phyloP scores from a whole-genome alignment of 169 alveolate genomes.

The Cryptosporidium muris region DNA sequence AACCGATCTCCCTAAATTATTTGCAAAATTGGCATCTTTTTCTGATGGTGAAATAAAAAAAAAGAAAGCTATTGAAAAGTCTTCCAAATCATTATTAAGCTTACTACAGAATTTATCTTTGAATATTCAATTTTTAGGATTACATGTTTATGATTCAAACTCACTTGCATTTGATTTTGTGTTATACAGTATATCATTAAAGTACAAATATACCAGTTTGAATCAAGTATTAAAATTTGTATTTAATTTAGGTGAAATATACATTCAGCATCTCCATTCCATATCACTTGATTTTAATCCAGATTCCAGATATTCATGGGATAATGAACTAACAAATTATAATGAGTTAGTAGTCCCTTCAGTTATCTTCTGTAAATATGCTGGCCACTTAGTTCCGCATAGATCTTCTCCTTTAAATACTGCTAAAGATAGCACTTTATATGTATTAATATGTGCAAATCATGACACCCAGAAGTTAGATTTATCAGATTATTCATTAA shows the following conservation, averaged over 20 bases:
- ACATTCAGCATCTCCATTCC: constrained; percentile 4
- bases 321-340: not conserved
- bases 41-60: not conserved
- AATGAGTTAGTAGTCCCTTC: not conserved
- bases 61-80: not conserved
- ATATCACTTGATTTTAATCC: not conserved
- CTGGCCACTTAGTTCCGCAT: constrained; percentile 58
- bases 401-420: not conserved
- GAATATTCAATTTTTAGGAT: too few species aligned
- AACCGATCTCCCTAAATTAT: not conserved
- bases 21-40: constrained; percentile 10
- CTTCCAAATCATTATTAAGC: not conserved
- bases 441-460: constrained; percentile 10
- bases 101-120: too few species aligned
- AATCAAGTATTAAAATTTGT: not conserved
- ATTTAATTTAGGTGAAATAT: constrained; percentile 10
- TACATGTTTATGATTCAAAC: too few species aligned
- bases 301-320: constrained; percentile 20
- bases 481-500: not conserved
- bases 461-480: not conserved
- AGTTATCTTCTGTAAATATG: constrained; percentile 35
- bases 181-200: too few species aligned
- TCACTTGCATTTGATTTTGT: too few species aligned
- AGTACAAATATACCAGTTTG: too few species aligned
- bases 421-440: not conserved